Percentiles rank a stretch among this genome's conserved stretches.
Evolutionary conservation across 2,329 filamentous ascomycete species (phyloP).

Genomic region (Neonectria magnoliae): DNA sequence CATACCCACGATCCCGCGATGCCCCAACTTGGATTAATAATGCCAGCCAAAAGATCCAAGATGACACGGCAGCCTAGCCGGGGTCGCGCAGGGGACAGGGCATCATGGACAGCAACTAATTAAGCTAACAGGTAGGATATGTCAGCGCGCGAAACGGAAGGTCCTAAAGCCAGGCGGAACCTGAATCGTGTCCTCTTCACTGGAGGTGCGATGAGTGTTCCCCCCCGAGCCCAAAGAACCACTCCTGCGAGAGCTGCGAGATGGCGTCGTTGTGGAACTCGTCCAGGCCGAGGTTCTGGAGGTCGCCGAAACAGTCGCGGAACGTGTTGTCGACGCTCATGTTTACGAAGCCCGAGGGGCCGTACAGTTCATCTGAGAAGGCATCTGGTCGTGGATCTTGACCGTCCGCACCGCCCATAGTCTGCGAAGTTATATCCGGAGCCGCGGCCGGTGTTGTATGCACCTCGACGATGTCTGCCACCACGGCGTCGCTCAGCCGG

Average conservation of each 20-base stretch:
- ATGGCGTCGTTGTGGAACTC: slow-evolving; percentile 41
- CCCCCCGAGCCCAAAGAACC: slow-evolving; percentile 33
- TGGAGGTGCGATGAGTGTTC: background rate
- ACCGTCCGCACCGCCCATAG: background rate
- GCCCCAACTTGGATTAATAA: background rate
- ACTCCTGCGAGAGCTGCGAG: slow-evolving; percentile 39
- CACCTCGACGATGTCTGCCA: slow-evolving; percentile 50
- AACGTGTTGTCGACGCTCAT: slow-evolving; percentile 52
- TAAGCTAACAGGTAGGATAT: too few relatives aligned
- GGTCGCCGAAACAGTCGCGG: slow-evolving; percentile 49
- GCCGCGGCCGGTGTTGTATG: background rate
- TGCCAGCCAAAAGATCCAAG: background rate
- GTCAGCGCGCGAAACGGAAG: background rate
- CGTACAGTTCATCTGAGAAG: slow-evolving; percentile 10
- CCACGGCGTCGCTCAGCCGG: slow-evolving; percentile 53
- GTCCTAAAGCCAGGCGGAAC: background rate
- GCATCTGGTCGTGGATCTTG: slow-evolving; percentile 5
- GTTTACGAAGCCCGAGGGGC: slow-evolving; percentile 19
- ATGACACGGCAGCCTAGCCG: background rate
- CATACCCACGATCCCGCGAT: background rate
- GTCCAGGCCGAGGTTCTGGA: slow-evolving; percentile 36
- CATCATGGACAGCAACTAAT: background rate
- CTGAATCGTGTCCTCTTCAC: background rate
- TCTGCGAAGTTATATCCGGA: background rate
- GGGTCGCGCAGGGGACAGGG: too few relatives aligned